Evolutionary conservation across 441 rosid genomes (phyloP), one percentile per base, ranked within the genome.

Genomic region (Codiaeum variegatum): DNA sequence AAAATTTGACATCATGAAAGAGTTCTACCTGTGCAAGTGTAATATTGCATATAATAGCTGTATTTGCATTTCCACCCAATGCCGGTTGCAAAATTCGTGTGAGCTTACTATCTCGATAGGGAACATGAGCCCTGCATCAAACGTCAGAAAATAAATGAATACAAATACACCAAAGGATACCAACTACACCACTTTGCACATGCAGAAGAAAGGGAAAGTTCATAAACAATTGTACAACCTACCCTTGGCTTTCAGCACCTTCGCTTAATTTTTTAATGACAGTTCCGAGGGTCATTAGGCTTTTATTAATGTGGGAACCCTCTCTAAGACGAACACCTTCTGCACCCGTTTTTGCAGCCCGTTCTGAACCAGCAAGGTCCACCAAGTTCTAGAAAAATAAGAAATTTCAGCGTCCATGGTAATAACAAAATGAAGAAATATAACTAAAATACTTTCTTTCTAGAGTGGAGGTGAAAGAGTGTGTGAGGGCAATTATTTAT

Each of bases 161-260:
- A 5, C 12, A 7, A 16, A 49, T n/a, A 58, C 26, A 8, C 7
- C 24, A 16, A 54, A 42, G 10, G 28, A 28, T 15, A 18, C n/a
- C 72, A 12, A 18, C 55, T 29, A 21, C 23, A 74, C 26, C 26
- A 63, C 54, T 18, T 62, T 40, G 26, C 55, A 65, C 46, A 60
- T 55, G 15, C 46, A 56, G 63, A 72, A 54, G 32, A 80, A 71
- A 32, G 66, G 31, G 59, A 21, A 47, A 15, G 19, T 47, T 29
- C 40, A n/a, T 18, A 52, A 59, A 74, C 49, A 69, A n/a, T 46
- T 72, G 46, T 52, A 81, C 67, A 74, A 67, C 78, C 29, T 76
- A 92, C 99, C 99, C 99, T 79, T 90, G 98, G 83, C 90, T 91
- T 85, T 94, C 99, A 61, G 87, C 97, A 72, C 92, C 99, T 81